Conservation (phyloP, 371 early-diverging fungal genomes). For the Rhizopus microsporus region DNA sequence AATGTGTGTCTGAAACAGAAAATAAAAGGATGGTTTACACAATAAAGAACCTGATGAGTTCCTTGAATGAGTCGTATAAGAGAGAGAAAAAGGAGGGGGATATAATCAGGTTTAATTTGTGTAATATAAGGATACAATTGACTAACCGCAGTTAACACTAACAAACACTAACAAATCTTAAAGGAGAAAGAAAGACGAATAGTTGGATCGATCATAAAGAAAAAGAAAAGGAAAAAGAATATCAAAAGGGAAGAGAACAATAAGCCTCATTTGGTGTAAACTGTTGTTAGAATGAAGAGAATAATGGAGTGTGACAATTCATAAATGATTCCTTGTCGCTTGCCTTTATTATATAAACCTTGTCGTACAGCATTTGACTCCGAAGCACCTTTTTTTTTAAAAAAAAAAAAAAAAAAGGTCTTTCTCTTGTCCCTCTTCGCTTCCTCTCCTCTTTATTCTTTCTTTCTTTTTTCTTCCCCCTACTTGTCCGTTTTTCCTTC, state of each 20-base stretch:
- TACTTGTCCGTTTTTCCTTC: background rate
- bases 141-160: too few species aligned
- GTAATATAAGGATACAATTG: too few species aligned
- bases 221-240: background rate
- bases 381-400: background rate
- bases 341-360: background rate
- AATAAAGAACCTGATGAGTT: too few species aligned
- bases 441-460: conserved; percentile 4
- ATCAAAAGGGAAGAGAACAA: background rate
- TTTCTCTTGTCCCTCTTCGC: conserved; percentile 6
- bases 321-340: background rate
- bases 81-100: too few species aligned
- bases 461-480: conserved; percentile 4
- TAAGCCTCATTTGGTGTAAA: too few species aligned
- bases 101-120: too few species aligned
- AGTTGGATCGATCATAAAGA: too few species aligned
- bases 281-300: too few species aligned
- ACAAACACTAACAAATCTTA: background rate
- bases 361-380: background rate
- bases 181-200: conserved; percentile 9
- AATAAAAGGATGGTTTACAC: background rate
- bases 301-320: too few species aligned
- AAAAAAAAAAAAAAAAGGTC: conserved; percentile 2
- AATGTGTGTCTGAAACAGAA: background rate
- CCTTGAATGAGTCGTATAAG: too few species aligned